Percentiles rank a stretch among this genome's conserved stretches.
Conservation (phyloP, 306 rosid species). For the Dicorynia guianensis region DNA sequence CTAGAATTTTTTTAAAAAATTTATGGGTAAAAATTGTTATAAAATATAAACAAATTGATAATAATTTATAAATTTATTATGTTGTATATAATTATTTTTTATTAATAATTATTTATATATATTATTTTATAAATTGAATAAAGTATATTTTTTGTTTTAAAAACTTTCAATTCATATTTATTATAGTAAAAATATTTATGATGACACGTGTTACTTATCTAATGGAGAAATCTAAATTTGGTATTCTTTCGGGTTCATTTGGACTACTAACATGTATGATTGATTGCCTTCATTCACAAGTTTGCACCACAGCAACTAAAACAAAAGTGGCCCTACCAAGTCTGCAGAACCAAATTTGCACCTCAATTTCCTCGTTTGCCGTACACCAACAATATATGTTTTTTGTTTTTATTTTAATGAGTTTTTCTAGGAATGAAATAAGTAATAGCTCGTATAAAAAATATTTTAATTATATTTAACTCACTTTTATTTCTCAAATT, state of each 20-base stretch:
- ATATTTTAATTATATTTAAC: too few species aligned
- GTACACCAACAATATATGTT: slow-evolving; percentile 36
- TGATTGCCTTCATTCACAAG: not conserved
- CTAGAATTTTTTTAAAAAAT: too few species aligned
- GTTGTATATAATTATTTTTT: too few species aligned
- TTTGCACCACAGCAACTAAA: not conserved
- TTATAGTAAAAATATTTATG: slow-evolving; percentile 19
- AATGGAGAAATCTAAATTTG: not conserved
- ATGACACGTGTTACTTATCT: slow-evolving; percentile 24
- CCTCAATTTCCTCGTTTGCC: slow-evolving; percentile 28
- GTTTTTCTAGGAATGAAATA: not conserved
- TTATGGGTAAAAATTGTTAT: too few species aligned
- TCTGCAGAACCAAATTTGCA: slow-evolving; percentile 15
- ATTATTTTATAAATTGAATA: too few species aligned
- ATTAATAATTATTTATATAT: too few species aligned
- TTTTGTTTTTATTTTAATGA: slow-evolving; percentile 17
- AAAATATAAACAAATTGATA: too few species aligned
- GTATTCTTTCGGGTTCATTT: slow-evolving; percentile 10
- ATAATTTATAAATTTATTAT: too few species aligned
- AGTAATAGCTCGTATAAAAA: too few species aligned
- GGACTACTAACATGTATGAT: not conserved
- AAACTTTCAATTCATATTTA: too few species aligned
- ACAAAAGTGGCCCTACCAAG: slow-evolving; percentile 30
- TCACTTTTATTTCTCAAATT: too few species aligned
- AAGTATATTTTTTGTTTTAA: too few species aligned